Evolutionary conservation across 108 stramenopile species (phyloP).

Genomic region (Poteriospumella lacustris): DNA sequence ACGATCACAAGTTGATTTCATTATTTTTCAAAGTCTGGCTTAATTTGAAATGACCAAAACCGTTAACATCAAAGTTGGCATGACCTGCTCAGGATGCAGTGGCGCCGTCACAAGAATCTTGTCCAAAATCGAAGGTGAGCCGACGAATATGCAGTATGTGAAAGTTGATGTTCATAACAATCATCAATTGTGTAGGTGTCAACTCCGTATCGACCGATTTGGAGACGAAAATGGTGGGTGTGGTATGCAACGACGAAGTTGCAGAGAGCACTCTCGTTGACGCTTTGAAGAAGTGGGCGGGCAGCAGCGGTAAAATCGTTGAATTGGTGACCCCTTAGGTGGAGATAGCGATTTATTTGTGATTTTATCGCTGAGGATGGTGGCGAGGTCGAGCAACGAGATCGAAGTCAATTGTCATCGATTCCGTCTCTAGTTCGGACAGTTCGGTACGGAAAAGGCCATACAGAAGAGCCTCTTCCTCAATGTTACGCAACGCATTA

Average conservation of each 20-base stretch:
- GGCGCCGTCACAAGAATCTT: neutral
- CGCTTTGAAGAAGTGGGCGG: neutral
- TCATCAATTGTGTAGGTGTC: neutral
- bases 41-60: slow-evolving; percentile 5
- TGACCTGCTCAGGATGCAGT: slow-evolving; percentile 2
- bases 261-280: neutral
- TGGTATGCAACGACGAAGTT: neutral
- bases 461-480: too few relatives aligned
- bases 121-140: slow-evolving; percentile 1
- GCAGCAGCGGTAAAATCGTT: neutral
- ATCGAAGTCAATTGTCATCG: too few relatives aligned
- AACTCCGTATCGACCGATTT: neutral
- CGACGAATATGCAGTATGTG: neutral
- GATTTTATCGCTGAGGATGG: too few relatives aligned
- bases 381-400: too few relatives aligned
- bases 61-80: neutral
- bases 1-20: too few relatives aligned
- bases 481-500: too few relatives aligned
- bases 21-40: too few relatives aligned
- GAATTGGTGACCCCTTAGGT: too few relatives aligned
- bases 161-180: neutral
- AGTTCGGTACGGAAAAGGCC: too few relatives aligned
- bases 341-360: too few relatives aligned
- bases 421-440: too few relatives aligned
- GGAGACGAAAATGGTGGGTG: neutral